Percentiles rank a stretch among this genome's conserved stretches.
These are phyloP conservation scores for Clausena lansium DNA, from an alignment of 345 rosid genomes.

Conservation along the genomic window DNA sequence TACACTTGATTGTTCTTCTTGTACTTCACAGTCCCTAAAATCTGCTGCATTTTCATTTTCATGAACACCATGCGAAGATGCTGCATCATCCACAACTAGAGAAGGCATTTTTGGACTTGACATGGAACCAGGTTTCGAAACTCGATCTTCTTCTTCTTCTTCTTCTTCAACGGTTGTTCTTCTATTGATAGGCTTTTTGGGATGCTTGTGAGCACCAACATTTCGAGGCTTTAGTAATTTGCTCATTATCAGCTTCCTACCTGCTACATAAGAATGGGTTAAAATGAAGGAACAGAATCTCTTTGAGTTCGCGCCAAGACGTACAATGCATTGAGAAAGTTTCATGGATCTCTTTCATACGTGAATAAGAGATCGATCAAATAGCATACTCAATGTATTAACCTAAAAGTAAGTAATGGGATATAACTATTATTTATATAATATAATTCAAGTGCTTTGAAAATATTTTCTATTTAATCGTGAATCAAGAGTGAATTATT, in stretches of 20 bases:
- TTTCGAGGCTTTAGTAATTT: background rate
- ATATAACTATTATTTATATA: too few relatives aligned
- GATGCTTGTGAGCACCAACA: background rate
- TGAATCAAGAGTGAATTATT: too few relatives aligned
- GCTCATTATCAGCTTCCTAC: background rate
- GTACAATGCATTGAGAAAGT: background rate
- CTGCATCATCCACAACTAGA: background rate
- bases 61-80: background rate
- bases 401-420: too few relatives aligned
- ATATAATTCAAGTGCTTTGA: too few relatives aligned
- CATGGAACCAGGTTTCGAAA: background rate
- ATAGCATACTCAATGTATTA: background rate
- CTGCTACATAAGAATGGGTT: background rate
- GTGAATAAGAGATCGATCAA: background rate
- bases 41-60: background rate
- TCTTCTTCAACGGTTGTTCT: background rate
- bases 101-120: background rate
- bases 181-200: background rate
- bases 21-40: background rate
- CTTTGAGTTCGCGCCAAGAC: too few relatives aligned
- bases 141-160: background rate
- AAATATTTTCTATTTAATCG: too few relatives aligned
- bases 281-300: background rate
- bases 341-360: background rate
- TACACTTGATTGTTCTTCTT: background rate